Evolutionary conservation across 1,139 yeast genomes (phyloP), one percentile per base, ranked within the genome.

Genomic region (Blastobotrys serpentis): DNA sequence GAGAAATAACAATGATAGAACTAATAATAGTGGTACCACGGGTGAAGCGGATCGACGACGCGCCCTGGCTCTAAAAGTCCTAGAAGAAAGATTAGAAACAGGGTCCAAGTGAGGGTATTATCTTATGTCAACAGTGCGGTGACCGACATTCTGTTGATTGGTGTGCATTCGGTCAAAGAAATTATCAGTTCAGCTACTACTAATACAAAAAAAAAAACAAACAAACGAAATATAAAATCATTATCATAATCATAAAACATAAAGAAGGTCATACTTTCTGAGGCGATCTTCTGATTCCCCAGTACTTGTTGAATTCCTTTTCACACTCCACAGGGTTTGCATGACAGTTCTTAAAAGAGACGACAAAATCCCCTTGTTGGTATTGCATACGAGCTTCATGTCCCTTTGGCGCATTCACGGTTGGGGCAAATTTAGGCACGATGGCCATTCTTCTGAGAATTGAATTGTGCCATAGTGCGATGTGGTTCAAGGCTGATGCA

Each of bases 391-490:
- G 60, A 46, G 67, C 61, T 48, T 17, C 26, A 2, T 22, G 18
- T 10, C 41, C 14, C 18, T 58, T 50, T 59, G 38, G 11, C 7
- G 47, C 38, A 3, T 43, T 45, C 11, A 40, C 36, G 39, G 47
- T 36, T 8, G 62, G 54, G 7, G 55, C 52, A 43, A 82, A 72
- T n/a, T 75, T 66, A 4, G 88, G 86, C 0, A 92, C 77, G 10
- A 90, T 67, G 0, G 88, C 85, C 3, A 94, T 74, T 59, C 81
- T 84, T 48, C 85, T 76, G 56, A 90, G 74, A 36, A 84, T 70
- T 43, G 77, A 78, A 10, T 96, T 95, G 64, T 92, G 98, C 98
- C 98, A 92, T 66, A 88, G 96, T 55, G 89, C 71, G 33, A 88
- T 73, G 65, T 92, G 98, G 19, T 88, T 79, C 46, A 90, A 64